These are phyloP conservation scores for Nowakowskiella sp. DNA, from an alignment of 192 early-diverging fungal genomes.

Conservation along the genomic window DNA sequence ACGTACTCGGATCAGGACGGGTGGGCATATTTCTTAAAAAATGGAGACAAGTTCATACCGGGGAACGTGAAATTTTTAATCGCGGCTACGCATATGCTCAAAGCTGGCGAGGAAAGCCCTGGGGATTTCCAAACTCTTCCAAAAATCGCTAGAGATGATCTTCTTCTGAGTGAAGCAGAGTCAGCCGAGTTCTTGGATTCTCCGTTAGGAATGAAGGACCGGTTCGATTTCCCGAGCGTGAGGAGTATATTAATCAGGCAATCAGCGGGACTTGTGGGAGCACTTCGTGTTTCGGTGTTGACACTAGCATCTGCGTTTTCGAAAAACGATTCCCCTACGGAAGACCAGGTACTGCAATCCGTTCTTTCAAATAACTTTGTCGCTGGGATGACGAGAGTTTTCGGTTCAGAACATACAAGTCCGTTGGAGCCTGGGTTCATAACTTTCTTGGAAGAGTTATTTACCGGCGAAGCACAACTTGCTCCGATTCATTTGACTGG, in stretches of 20 bases:
- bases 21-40: conserved; percentile 12
- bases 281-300: conserved; percentile 5
- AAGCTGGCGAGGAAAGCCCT: conserved; percentile 4
- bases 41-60: conserved; percentile 12
- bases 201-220: conserved; percentile 1
- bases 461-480: conserved; percentile 4
- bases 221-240: conserved; percentile 7
- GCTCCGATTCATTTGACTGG: neutral
- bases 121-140: neutral
- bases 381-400: neutral
- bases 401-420: conserved; percentile 9
- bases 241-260: conserved; percentile 5
- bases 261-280: conserved; percentile 9
- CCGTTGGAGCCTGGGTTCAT: conserved; percentile 9
- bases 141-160: conserved; percentile 17
- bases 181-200: conserved; percentile 1
- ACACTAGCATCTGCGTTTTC: conserved; percentile 7
- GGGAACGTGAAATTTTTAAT: conserved; percentile 17
- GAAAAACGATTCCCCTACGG: neutral
- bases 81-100: conserved; percentile 13
- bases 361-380: conserved; percentile 8
- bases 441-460: conserved; percentile 10
- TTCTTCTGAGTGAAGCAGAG: conserved; percentile 16
- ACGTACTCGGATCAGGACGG: conserved; percentile 10
- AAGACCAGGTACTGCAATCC: conserved; percentile 7